These are phyloP conservation scores for Rhizoctonia solani DNA, from an alignment of 1,284 basidiomycete species.

Conservation along the genomic window DNA sequence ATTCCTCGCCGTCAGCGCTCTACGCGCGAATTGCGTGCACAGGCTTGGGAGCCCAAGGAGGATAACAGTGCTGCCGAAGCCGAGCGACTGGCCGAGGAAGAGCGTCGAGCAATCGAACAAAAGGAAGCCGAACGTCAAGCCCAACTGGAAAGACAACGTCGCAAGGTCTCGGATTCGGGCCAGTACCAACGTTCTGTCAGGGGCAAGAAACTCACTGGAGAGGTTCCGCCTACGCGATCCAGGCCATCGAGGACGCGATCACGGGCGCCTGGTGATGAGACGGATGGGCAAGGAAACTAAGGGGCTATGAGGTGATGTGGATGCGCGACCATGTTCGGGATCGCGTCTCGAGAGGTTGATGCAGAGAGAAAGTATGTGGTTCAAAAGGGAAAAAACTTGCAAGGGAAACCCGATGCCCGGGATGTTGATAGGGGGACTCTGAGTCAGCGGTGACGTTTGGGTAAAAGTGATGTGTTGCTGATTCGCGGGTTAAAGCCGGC, in stretches of 20 bases:
- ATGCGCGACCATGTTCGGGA: slow-evolving; percentile 12
- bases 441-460: slow-evolving; percentile 7
- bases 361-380: background rate
- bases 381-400: background rate
- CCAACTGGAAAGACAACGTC: slow-evolving; percentile 18
- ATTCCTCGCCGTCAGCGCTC: slow-evolving; percentile 22
- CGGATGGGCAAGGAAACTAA: slow-evolving; percentile 12
- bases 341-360: slow-evolving; percentile 28
- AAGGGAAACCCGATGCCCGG: background rate
- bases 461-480: slow-evolving; percentile 1
- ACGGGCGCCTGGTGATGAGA: background rate
- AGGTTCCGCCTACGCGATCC: background rate
- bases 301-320: slow-evolving; percentile 14
- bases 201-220: background rate
- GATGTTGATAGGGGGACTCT: background rate
- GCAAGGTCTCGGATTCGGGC: slow-evolving; percentile 23
- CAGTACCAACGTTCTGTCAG: background rate
- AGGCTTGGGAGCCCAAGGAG: slow-evolving; percentile 30
- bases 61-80: slow-evolving; percentile 22
- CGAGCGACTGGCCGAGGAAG: slow-evolving; percentile 20
- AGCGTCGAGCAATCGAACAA: slow-evolving; percentile 2
- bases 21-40: slow-evolving; percentile 20
- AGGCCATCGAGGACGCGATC: background rate
- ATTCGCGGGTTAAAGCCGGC: background rate
- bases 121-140: slow-evolving; percentile 21